Evolutionary conservation across 495 filamentous ascomycete genomes (phyloP).

Genomic region (Penicillium silybi): DNA sequence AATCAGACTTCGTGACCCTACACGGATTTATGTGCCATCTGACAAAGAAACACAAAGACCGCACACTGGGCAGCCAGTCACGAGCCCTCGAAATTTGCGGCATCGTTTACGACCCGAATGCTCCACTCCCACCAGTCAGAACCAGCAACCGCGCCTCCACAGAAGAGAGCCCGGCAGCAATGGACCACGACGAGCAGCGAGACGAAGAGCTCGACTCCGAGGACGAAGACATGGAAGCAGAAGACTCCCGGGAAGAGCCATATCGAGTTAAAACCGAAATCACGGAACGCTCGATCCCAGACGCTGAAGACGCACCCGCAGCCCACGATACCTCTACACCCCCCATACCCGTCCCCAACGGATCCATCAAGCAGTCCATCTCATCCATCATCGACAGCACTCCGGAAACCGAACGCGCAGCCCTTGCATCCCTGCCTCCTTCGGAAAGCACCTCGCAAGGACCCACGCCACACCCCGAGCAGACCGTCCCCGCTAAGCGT

Average conservation of each 20-base stretch:
- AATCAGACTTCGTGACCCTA: constrained; percentile 45
- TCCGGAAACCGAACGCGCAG: constrained; percentile 29
- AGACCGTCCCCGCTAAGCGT: constrained; percentile 19
- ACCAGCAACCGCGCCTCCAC: constrained; percentile 35
- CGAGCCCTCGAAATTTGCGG: constrained; percentile 45
- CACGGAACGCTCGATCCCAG: constrained; percentile 21
- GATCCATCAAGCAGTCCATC: constrained; percentile 43
- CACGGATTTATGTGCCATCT: constrained; percentile 50
- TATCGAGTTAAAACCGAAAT: constrained; percentile 32
- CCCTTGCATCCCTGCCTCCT: constrained; percentile 15
- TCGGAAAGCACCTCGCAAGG: constrained; percentile 19
- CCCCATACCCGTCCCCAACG: constrained; percentile 19
- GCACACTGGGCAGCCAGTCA: constrained; percentile 44
- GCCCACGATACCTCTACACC: constrained; percentile 12
- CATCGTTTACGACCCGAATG: constrained; percentile 41
- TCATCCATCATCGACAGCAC: constrained; percentile 45
- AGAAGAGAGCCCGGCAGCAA: constrained; percentile 33
- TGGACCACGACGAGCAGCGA: constrained; percentile 30
- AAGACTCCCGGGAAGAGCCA: constrained; percentile 11
- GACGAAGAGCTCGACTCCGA: constrained; percentile 37
- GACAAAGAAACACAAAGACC: constrained; percentile 50
- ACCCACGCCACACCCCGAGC: constrained; percentile 11
- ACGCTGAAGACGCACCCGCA: constrained; percentile 6
- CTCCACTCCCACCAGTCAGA: constrained; percentile 38
- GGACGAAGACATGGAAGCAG: constrained; percentile 30